Evolutionary conservation across 768 basidiomycete species (phyloP), one percentile per base, ranked within the genome.

Genomic region (Tylopilus balloui): DNA sequence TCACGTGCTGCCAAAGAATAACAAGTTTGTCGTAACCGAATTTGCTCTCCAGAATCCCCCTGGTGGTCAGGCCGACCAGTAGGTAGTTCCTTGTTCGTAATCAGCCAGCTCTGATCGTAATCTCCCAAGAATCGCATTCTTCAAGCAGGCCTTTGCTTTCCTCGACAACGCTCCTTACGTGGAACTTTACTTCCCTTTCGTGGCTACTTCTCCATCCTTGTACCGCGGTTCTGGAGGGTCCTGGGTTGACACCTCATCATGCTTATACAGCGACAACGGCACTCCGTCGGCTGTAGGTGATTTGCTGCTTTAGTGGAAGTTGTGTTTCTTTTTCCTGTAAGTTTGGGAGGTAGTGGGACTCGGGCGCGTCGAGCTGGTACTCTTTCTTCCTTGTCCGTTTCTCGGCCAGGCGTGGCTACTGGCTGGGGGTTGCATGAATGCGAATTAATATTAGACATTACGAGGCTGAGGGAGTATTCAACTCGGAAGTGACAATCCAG

Each of bases 151-250:
- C 4, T 67, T 70, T 24, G 0, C 60, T 10, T 72, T 72, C 62
- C 66, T 70, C n/a, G 69, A 70, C 21, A 17, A 34, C 2, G 53
- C 63, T 6, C 31, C 60, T n/a, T 71, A 63, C 9, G 63, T 70
- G 8, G 24, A 57, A 13, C 59, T 72, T 38, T 71, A 70, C 50
- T 70, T 72, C 59, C 69, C 69, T 32, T 70, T 71, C 53, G 25
- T 72, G 20, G 69, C 70, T 2, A 65, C 61, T 5, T 51, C 68
- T n/a, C 60, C 70, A 1, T 31, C 52, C 13, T 37, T 70, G n/a
- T 53, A 67, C 17, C 44, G 69, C 31, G 56, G 65, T 20, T 14
- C 55, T 3, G 1, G 13, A 1, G 69, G 49, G 3, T 49, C 15
- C 10, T n/a, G n/a, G n/a, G 57, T 57, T 8, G 69, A 68, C 14